Evolutionary conservation across 2,329 filamentous ascomycete species (phyloP).

Genomic region (Parascedosporium putredinis): DNA sequence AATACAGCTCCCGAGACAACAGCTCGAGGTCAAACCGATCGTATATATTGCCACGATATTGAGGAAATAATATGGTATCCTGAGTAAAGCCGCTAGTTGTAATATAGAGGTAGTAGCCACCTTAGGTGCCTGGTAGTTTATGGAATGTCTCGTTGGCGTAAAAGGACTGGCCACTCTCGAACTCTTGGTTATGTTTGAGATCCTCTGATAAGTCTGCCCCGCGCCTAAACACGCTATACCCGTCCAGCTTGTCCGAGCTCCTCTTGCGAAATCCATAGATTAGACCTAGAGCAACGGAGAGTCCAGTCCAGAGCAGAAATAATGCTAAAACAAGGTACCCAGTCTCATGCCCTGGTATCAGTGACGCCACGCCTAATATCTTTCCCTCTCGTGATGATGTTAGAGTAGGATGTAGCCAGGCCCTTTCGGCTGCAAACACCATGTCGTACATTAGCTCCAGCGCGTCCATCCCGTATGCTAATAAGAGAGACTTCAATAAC

Average conservation of each 20-base stretch:
- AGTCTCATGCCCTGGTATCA: background rate
- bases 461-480: background rate
- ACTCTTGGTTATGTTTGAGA: background rate
- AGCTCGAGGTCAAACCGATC: too few species aligned
- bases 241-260: background rate
- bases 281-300: background rate
- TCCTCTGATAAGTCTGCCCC: background rate
- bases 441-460: background rate
- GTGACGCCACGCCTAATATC: background rate
- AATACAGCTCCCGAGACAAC: too few species aligned
- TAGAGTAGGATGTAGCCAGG: background rate
- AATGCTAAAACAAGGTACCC: background rate
- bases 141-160: background rate
- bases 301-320: background rate
- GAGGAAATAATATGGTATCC: too few species aligned
- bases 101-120: too few species aligned
- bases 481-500: background rate
- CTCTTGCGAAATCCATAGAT: conserved; percentile 4
- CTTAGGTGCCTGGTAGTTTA: background rate
- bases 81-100: too few species aligned
- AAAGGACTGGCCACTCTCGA: background rate
- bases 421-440: background rate
- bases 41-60: too few species aligned
- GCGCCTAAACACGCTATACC: background rate
- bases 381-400: background rate